Evolutionary conservation across 257 asterid species (phyloP).

Genomic region (Solanum bukasovii): DNA sequence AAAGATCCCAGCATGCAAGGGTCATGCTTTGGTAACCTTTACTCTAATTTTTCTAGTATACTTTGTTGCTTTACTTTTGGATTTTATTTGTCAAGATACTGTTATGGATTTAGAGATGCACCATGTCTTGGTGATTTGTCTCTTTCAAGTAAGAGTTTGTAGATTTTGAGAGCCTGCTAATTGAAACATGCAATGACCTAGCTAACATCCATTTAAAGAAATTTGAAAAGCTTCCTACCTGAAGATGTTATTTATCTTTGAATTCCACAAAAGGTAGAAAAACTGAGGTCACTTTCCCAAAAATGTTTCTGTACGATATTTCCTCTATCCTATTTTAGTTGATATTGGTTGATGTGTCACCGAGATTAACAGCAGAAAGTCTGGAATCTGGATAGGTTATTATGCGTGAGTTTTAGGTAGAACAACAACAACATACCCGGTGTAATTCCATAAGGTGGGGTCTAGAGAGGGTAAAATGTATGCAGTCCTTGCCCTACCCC

Average conservation of each 20-base stretch:
- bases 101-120: not conserved
- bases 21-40: slow-evolving; percentile 73
- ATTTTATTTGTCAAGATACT: not conserved
- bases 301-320: not conserved
- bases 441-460: not conserved
- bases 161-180: not conserved
- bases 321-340: not conserved
- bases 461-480: not conserved
- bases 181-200: not conserved
- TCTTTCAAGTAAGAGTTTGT: not conserved
- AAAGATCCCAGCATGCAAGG: slow-evolving; percentile 97
- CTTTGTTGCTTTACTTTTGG: not conserved
- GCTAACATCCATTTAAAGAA: not conserved
- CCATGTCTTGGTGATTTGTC: not conserved
- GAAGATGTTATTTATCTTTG: not conserved
- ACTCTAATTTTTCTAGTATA: not conserved
- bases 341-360: not conserved
- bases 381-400: not conserved
- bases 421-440: not conserved
- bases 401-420: not conserved
- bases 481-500: not conserved
- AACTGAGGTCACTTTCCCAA: not conserved
- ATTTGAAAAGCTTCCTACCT: not conserved
- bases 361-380: not conserved
- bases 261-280: not conserved